phyloP scores from a whole-genome alignment of 352 stramenopile species.

The Bremia lactucae region DNA sequence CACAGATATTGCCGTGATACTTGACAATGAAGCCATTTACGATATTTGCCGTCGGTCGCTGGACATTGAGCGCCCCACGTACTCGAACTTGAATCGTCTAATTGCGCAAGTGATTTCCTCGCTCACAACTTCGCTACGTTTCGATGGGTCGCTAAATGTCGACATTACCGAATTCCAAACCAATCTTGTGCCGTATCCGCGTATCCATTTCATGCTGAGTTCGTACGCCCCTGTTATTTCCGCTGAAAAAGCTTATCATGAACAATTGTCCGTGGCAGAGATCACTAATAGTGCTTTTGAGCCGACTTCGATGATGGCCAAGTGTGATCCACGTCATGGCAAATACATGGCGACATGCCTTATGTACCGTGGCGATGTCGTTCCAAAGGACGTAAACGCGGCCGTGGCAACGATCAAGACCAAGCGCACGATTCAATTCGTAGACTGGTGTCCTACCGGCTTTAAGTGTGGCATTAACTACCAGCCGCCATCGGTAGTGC shows the following conservation, averaged over 20 bases:
- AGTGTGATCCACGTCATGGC: constrained; percentile 97
- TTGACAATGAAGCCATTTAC: constrained; percentile 23
- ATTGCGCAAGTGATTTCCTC: constrained; percentile 97
- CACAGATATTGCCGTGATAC: constrained; percentile 82
- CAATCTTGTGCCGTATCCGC: constrained; percentile 98
- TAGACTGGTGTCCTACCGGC: constrained; percentile 97
- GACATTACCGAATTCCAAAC: constrained; percentile 99
- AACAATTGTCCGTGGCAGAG: constrained; percentile 95
- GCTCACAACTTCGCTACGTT: constrained; percentile 96
- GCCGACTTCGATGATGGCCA: constrained; percentile 97
- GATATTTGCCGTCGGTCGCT: constrained; percentile 23
- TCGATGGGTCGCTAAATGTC: constrained; percentile 97
- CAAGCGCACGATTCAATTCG: constrained; percentile 99
- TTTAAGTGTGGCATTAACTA: constrained; percentile 92
- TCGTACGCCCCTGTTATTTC: constrained; percentile 98
- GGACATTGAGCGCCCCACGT: constrained; percentile 95
- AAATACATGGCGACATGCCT: constrained; percentile 91
- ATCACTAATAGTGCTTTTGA: constrained; percentile 99
- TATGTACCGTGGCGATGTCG: constrained; percentile 3
- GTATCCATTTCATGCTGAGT: constrained; percentile 99
- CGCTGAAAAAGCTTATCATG: constrained; percentile 95
- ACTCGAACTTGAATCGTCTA: constrained; percentile 98
- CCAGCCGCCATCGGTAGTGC: constrained; percentile 87
- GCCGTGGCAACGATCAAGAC: constrained; percentile 98
- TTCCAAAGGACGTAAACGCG: constrained; percentile 90